phyloP scores from a whole-genome alignment of 1,284 basidiomycete genomes.

The Austroboletus olivaceoglutinosus region DNA sequence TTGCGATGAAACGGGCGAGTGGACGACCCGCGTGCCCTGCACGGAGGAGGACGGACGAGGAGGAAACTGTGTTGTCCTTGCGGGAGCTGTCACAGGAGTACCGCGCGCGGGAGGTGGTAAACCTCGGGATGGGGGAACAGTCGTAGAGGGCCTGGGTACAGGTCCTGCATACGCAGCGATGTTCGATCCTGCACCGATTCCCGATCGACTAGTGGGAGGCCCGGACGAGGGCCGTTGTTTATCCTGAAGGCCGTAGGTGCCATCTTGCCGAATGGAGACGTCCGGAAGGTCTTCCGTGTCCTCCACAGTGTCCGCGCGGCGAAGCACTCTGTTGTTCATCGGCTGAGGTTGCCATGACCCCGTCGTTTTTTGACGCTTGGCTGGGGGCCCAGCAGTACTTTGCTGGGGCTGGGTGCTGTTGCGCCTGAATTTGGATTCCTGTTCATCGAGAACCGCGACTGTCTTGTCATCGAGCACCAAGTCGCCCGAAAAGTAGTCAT shows the following conservation, averaged over 20 bases:
- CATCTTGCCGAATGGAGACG: slow-evolving; percentile 46
- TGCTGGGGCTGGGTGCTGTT: slow-evolving; percentile 22
- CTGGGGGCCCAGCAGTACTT: slow-evolving; percentile 34
- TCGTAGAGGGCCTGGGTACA: slow-evolving; percentile 3
- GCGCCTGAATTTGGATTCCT: slow-evolving; percentile 57
- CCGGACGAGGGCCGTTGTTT: slow-evolving; percentile 16
- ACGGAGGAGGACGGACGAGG: slow-evolving; percentile 17
- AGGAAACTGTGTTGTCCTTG: slow-evolving; percentile 9
- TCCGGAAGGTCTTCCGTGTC: slow-evolving; percentile 57
- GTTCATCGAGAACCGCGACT: slow-evolving; percentile 58
- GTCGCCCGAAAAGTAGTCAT: slow-evolving; percentile 58
- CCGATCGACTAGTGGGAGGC: slow-evolving; percentile 11
- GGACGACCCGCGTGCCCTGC: slow-evolving; percentile 10
- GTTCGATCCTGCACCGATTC: slow-evolving; percentile 5
- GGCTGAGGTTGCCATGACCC: slow-evolving; percentile 31
- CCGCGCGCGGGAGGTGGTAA: slow-evolving; percentile 10
- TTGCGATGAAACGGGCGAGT: slow-evolving; percentile 26
- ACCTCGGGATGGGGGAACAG: slow-evolving; percentile 11
- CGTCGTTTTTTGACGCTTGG: slow-evolving; percentile 57
- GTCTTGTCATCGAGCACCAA: slow-evolving; percentile 61
- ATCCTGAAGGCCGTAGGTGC: slow-evolving; percentile 37
- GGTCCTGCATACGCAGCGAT: slow-evolving; percentile 2
- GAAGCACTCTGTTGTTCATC: slow-evolving; percentile 1
- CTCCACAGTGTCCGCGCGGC: slow-evolving; percentile 28
- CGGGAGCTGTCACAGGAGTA: slow-evolving; percentile 10